phyloP scores from a whole-genome alignment of 2,329 filamentous ascomycete genomes.

The Monascus ruber region DNA sequence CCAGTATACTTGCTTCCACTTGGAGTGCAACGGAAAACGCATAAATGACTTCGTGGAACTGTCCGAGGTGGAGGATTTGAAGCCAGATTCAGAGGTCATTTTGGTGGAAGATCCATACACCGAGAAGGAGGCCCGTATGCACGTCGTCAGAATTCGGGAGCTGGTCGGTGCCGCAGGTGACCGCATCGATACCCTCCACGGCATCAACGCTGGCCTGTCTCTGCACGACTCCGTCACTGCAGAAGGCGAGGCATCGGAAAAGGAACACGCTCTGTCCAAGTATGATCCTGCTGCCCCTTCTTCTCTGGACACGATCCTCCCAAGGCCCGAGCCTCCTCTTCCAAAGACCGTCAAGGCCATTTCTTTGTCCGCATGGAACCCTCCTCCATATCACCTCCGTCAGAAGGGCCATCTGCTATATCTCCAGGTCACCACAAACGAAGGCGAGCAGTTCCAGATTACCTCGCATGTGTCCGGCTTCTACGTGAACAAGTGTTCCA shows the following conservation, averaged over 20 bases:
- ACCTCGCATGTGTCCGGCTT: constrained; percentile 91
- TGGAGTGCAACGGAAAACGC: constrained; percentile 76
- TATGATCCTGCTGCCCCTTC: constrained; percentile 67
- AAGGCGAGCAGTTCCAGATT: constrained; percentile 89
- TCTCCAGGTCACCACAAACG: constrained; percentile 75
- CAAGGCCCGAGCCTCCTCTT: constrained; percentile 51
- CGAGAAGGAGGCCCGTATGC: constrained; percentile 94
- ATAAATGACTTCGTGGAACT: constrained; percentile 94
- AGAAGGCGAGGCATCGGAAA: constrained; percentile 33
- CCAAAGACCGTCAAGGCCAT: constrained; percentile 89
- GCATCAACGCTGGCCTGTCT: constrained; percentile 72
- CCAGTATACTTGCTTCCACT: constrained; percentile 97
- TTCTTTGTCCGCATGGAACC: constrained; percentile 88
- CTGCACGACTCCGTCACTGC: constrained; percentile 66
- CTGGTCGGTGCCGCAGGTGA: constrained; percentile 86
- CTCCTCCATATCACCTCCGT: constrained; percentile 79
- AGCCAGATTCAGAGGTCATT: constrained; percentile 63
- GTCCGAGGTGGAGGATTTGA: constrained; percentile 73
- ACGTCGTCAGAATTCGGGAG: constrained; percentile 81
- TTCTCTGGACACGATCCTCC: constrained; percentile 59
- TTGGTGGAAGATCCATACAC: constrained; percentile 93
- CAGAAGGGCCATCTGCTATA: constrained; percentile 91
- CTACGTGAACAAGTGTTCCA: constrained; percentile 93
- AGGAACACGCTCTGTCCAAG: constrained; percentile 49
- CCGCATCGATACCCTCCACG: constrained; percentile 75